Evolutionary conservation across 768 basidiomycete species (phyloP), one percentile per base, ranked within the genome.

Genomic region (Leccinum truebloodii): DNA sequence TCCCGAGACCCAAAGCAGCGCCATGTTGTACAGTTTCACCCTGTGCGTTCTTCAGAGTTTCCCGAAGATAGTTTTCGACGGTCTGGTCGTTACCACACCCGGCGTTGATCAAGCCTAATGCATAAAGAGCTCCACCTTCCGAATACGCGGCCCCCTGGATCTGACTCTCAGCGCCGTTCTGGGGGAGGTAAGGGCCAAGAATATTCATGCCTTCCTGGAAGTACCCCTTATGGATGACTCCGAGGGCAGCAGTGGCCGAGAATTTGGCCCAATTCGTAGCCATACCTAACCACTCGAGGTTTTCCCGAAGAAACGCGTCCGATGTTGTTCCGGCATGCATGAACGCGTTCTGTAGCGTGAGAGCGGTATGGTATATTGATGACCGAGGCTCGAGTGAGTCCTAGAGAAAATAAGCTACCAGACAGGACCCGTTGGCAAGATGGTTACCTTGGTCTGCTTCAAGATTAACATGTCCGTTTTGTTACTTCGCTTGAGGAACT

Each of bases 241-340:
- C 97, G 24, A 99, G 85, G 9, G 92, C 95, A 20, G 97, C 95
- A 13, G 97, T 98, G 6, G 97, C 94, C 4, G 94, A 93, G 77
- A 98, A 99, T 71, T 98, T 99, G 30, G 94, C 92, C 97, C 97
- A 99, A 72, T 99, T 98, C 28, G 89, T 89, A 3, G 97, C 97
- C 56, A 93, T 83, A 10, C 86, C 92, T 4, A 99, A 85, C 95
- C 95, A 99, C 71, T 98, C 96, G 35, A 99, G 83, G 73, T 98
- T 98, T 55, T 98, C 93, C 13, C 95, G 87, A 20, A 99, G 80
- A 78, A 98, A 99, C 26, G 83, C 72, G 69, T 99, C 97, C 1
- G 95, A 95, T 0, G 95, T 94, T 3, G 97, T 99, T 52, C 97
- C 97, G n/a, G 96, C 88, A 71, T 97, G 89, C 87, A 96, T 95